Conservation (phyloP, 345 rosid species). For the Nephelium lappaceum region DNA sequence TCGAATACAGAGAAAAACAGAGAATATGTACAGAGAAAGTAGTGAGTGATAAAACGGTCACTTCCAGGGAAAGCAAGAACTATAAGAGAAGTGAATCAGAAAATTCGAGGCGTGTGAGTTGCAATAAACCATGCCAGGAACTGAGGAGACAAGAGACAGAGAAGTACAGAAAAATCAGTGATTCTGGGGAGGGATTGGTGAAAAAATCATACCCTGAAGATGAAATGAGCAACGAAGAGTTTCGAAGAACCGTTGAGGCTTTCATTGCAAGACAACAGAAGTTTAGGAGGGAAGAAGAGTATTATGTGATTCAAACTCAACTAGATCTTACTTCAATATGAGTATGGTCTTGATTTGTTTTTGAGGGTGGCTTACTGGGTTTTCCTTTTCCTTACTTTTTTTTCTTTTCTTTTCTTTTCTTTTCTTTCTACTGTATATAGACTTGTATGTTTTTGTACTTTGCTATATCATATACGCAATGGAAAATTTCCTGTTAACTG, state of each 20-base stretch:
- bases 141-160: constrained; percentile 57
- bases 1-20: constrained; percentile 41
- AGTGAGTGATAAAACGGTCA: constrained; percentile 17
- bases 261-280: constrained; percentile 84
- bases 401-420: constrained; percentile 1
- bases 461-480: constrained; percentile 20
- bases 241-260: constrained; percentile 60
- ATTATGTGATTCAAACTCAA: constrained; percentile 29
- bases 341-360: not conserved
- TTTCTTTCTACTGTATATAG: constrained; percentile 17
- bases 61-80: constrained; percentile 28
- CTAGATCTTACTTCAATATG: not conserved
- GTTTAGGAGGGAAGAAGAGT: constrained; percentile 64
- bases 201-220: constrained; percentile 49
- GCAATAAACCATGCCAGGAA: constrained; percentile 29
- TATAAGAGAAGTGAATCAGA: constrained; percentile 58
- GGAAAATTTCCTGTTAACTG: constrained; percentile 4
- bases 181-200: constrained; percentile 26
- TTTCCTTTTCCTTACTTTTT: too few species aligned
- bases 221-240: constrained; percentile 76
- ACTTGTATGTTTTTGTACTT: constrained; percentile 19
- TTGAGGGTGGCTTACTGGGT: not conserved
- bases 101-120: constrained; percentile 26
- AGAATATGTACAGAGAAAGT: constrained; percentile 21
- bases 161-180: constrained; percentile 37